Evolutionary conservation across 345 rosid species (phyloP).

Genomic region (Cochlearia excelsa): DNA sequence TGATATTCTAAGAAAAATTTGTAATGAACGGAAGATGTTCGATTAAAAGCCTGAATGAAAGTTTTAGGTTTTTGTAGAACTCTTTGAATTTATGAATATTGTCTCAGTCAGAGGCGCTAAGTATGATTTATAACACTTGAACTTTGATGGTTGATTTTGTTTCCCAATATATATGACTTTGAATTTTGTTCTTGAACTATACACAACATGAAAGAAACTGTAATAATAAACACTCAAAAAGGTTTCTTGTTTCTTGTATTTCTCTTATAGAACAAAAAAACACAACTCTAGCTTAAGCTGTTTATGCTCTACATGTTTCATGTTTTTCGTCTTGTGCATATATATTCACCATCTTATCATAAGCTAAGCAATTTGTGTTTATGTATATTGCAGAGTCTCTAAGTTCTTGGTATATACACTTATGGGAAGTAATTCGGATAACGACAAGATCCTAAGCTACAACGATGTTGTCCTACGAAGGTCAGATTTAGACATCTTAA

Average conservation of each 20-base stretch:
- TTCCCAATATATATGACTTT: too few relatives aligned
- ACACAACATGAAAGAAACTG: too few relatives aligned
- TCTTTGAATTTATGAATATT: neutral
- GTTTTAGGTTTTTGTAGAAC: too few relatives aligned
- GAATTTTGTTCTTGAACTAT: too few relatives aligned
- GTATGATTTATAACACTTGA: neutral
- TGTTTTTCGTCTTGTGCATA: neutral
- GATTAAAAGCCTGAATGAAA: neutral
- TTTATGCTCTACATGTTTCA: neutral
- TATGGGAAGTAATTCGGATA: slow-evolving; percentile 54
- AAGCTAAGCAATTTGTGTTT: neutral
- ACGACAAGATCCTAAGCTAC: slow-evolving; percentile 74
- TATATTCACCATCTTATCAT: neutral
- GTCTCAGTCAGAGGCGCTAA: too few relatives aligned
- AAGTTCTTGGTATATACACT: slow-evolving; percentile 3
- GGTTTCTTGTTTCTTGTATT: too few relatives aligned
- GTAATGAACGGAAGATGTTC: neutral
- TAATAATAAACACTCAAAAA: too few relatives aligned
- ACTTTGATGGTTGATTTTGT: neutral
- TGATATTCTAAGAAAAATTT: neutral
- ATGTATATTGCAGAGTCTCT: slow-evolving; percentile 3
- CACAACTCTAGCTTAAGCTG: too few relatives aligned
- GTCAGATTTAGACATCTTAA: slow-evolving; percentile 68
- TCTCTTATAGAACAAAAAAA: too few relatives aligned
- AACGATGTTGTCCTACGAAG: slow-evolving; percentile 77